Evolutionary conservation across 73 alveolate species (phyloP), one percentile per base, ranked within the genome.

Genomic region (Breviolum minutum): DNA sequence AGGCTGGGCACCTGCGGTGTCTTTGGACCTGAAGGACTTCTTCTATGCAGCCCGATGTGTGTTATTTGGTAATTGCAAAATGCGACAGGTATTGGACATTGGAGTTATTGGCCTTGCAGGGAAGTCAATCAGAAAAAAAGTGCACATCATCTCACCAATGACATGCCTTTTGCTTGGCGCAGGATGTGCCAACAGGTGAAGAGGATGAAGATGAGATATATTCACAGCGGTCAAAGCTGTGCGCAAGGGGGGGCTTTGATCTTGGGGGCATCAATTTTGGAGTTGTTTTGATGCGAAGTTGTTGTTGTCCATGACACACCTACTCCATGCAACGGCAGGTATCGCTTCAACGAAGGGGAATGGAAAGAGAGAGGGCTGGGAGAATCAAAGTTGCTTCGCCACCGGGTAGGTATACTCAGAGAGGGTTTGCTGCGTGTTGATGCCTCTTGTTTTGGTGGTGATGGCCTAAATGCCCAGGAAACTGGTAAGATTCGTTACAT

Each of bases 331-430:
- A 40, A 3, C 3, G 5, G 91, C 81, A 92, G 98, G 98, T 92
- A 74, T 99, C 99, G 99, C 95, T 97, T 96, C 99, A 85, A 99
- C 66, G 99, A 99, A 73, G 99, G 99, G 30, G 99, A 99, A 93
- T 99, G 99, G 99, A 99, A 99, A 94, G 99, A 99, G 99, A 98
- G 99, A 87, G 99, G 99, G 63, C 99, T 99, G 27, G 99, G 99
- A 26, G 99, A 99, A 95, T 71, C 99, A 95, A 99, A 99, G 99
- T 99, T 99, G 99, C 99, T 99, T 95, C 99, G 99, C 82, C 99
- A 99, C 99, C 99, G 99, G 99, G 99, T 99, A 79, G 77, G 99
- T 95, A 74, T 94, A 70, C 29, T 40, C 48, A 54, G 61, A 20
- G 91, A 73, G 63, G 81, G 89, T 48, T 26, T 10, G 54, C 74